Conservation (phyloP, 352 stramenopile genomes). For the Phytophthora sp. region DNA sequence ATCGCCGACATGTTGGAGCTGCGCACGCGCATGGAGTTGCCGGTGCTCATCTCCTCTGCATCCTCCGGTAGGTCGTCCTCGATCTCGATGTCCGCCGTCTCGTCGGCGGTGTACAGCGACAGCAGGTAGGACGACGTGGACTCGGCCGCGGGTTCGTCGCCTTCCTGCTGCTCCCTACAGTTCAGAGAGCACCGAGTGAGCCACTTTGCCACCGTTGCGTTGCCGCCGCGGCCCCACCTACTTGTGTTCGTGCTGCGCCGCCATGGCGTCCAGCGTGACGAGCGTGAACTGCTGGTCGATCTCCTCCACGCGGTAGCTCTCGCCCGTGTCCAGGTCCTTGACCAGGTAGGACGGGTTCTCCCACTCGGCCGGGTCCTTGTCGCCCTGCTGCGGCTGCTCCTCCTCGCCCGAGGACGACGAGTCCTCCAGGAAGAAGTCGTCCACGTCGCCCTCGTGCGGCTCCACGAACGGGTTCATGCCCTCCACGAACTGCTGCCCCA, state of each 20-base stretch:
- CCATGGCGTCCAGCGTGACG: conserved; percentile 73
- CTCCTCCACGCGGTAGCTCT: conserved; percentile 81
- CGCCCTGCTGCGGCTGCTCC: conserved; percentile 18
- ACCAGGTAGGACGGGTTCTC: conserved; percentile 85
- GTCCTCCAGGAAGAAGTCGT: conserved; percentile 42
- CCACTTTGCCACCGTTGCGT: neutral
- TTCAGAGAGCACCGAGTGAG: neutral
- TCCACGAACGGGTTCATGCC: conserved; percentile 64
- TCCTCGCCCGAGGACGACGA: conserved; percentile 15
- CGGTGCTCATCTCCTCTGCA: conserved; percentile 1
- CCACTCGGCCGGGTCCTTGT: conserved; percentile 56
- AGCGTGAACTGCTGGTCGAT: conserved; percentile 86
- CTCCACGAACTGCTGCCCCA: conserved; percentile 40
- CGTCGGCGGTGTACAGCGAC: conserved; percentile 78
- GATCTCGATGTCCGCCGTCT: conserved; percentile 85
- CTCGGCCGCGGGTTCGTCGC: conserved; percentile 20
- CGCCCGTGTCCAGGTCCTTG: conserved; percentile 81
- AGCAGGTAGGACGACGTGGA: conserved; percentile 75
- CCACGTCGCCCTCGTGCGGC: conserved; percentile 36
- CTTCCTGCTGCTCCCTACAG: conserved; percentile 24
- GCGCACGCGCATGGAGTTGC: conserved; percentile 31
- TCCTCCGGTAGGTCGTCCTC: conserved; percentile 48
- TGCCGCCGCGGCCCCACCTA: conserved; percentile 18
- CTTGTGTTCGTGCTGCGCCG: conserved; percentile 62
- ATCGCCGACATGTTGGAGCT: conserved; percentile 60